These are phyloP conservation scores for Lepidium campestre DNA, from an alignment of 441 rosid genomes.

Conservation along the genomic window DNA sequence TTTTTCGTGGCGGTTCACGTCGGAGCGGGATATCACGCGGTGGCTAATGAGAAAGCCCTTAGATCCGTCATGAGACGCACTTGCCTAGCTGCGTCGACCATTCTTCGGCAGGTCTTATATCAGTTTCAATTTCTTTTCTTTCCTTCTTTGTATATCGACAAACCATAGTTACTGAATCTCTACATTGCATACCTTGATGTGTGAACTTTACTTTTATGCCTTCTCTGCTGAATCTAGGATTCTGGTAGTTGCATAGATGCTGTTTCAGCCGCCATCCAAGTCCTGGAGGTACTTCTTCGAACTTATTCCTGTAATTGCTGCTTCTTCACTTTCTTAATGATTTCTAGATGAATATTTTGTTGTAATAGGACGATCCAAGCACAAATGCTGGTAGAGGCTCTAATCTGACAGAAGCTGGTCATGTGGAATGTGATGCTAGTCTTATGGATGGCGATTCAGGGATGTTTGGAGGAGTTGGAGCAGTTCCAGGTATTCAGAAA, in stretches of 20 bases:
- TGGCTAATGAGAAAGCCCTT: slow-evolving; percentile 63
- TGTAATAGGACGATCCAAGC: slow-evolving; percentile 65
- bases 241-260: slow-evolving; percentile 71
- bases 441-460: slow-evolving; percentile 86
- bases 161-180: not conserved
- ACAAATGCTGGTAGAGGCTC: slow-evolving; percentile 96
- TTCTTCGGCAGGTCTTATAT: slow-evolving; percentile 63
- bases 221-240: slow-evolving; percentile 38
- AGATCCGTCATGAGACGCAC: slow-evolving; percentile 88
- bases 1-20: slow-evolving; percentile 94
- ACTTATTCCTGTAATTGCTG: not conserved
- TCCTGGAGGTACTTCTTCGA: slow-evolving; percentile 58
- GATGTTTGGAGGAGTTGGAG: slow-evolving; percentile 91
- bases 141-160: no score
- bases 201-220: not conserved
- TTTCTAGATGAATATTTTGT: not conserved
- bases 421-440: slow-evolving; percentile 88
- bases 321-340: not conserved
- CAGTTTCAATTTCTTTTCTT: not conserved
- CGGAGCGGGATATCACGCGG: slow-evolving; percentile 86
- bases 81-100: slow-evolving; percentile 72
- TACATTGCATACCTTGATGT: not conserved
- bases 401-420: slow-evolving; percentile 86
- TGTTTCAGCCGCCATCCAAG: slow-evolving; percentile 77
- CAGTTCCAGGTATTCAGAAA: slow-evolving; percentile 62